phyloP scores from a whole-genome alignment of 202 grass and related monocot genomes.

The Setaria viridis region DNA sequence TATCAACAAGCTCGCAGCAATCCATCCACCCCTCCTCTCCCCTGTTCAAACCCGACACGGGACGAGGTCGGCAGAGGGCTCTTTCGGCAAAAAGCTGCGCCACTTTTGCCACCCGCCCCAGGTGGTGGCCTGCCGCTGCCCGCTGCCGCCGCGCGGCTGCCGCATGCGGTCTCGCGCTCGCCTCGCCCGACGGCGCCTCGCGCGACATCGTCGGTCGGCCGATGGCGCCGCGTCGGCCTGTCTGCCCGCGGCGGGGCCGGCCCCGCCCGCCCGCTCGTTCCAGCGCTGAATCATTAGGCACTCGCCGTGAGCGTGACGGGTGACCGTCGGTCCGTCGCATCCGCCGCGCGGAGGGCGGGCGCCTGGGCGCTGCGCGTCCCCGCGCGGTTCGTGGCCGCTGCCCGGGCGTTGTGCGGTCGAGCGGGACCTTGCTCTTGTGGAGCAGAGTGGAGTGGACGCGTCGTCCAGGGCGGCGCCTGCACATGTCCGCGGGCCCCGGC shows the following conservation, averaged over 20 bases:
- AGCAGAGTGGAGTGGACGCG: not conserved
- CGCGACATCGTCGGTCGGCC: not conserved
- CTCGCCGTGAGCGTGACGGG: not conserved
- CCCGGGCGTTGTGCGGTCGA: not conserved
- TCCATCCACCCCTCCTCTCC: not conserved
- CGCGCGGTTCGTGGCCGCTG: too few species aligned
- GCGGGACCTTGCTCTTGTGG: not conserved
- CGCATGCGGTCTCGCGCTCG: too few species aligned
- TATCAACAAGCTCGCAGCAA: slow-evolving; percentile 14
- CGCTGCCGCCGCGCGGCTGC: not conserved
- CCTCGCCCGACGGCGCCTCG: too few species aligned
- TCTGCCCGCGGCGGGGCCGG: not conserved
- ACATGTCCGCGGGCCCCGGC: too few species aligned
- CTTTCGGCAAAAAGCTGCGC: slow-evolving; percentile 32
- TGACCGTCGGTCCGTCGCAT: not conserved
- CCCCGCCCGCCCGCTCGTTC: not conserved
- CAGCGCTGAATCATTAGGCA: not conserved
- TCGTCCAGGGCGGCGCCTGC: not conserved
- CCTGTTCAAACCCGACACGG: slow-evolving; percentile 13
- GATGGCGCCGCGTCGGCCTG: slow-evolving; percentile 7
- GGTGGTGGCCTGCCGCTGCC: slow-evolving; percentile 33
- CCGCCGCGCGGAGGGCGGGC: not conserved
- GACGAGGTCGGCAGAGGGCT: slow-evolving; percentile 47
- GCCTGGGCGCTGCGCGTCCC: not conserved
- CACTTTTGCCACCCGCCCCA: slow-evolving; percentile 11